These are phyloP conservation scores for Albatrellus ellisii DNA, from an alignment of 768 basidiomycete genomes.

Conservation along the genomic window DNA sequence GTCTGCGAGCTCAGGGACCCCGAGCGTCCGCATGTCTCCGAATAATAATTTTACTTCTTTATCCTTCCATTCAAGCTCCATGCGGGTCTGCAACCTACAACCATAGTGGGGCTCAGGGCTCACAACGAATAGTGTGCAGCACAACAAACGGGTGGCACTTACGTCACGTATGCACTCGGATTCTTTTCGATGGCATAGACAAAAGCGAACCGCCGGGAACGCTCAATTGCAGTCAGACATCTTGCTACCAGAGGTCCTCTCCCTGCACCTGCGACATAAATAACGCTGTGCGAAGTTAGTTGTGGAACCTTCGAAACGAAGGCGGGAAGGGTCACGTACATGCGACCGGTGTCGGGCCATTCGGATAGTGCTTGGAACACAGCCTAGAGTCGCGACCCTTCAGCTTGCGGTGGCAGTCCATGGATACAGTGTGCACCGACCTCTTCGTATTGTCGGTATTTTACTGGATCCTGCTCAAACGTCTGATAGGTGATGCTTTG, in stretches of 20 bases:
- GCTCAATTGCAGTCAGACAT: constrained; percentile 61
- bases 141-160: constrained; percentile 20
- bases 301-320: not conserved
- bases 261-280: constrained; percentile 92
- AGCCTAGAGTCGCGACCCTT: constrained; percentile 36
- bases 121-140: not conserved
- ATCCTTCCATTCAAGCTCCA: constrained; percentile 72
- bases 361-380: constrained; percentile 71
- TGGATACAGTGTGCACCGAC: constrained; percentile 22
- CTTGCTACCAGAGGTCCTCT: constrained; percentile 87
- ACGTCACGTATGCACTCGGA: constrained; percentile 92
- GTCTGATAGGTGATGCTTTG: constrained; percentile 94
- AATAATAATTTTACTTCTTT: constrained; percentile 74
- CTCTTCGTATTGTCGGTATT: constrained; percentile 93
- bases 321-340: constrained; percentile 35
- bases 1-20: constrained; percentile 79
- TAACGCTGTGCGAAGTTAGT: constrained; percentile 33
- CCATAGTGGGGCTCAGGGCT: not conserved
- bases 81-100: constrained; percentile 69
- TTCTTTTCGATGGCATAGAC: constrained; percentile 96
- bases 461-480: constrained; percentile 96
- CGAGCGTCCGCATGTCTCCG: constrained; percentile 85
- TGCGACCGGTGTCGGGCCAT: constrained; percentile 40
- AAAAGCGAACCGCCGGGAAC: constrained; percentile 45
- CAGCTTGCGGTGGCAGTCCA: not conserved